phyloP scores from a whole-genome alignment of 371 early-diverging fungal genomes.

The Entomophthora muscae region DNA sequence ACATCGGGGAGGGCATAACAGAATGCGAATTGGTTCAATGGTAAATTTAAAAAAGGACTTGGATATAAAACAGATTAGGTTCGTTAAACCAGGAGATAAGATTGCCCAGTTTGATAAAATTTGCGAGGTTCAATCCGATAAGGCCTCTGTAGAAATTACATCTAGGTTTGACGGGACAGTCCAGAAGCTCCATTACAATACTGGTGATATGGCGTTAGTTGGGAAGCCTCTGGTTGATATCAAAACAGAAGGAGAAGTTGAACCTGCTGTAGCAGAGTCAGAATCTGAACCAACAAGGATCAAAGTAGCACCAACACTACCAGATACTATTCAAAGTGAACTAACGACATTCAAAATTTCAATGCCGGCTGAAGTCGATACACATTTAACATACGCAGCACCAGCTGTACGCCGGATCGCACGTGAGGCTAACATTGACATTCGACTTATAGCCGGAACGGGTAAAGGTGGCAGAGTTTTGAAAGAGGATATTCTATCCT shows the following conservation, averaged over 20 bases:
- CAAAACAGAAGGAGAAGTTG: constrained; percentile 37
- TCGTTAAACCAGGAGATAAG: constrained; percentile 73
- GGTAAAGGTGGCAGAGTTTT: constrained; percentile 77
- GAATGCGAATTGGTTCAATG: constrained; percentile 94
- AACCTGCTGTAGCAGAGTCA: constrained; percentile 12
- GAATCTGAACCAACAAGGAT: constrained; percentile 16
- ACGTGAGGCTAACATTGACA: constrained; percentile 57
- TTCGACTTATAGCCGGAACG: constrained; percentile 47
- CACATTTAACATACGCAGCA: constrained; percentile 38
- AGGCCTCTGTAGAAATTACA: constrained; percentile 95
- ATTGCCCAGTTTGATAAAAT: constrained; percentile 89
- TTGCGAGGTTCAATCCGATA: constrained; percentile 95
- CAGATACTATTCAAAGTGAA: constrained; percentile 10
- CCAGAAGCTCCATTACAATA: constrained; percentile 53
- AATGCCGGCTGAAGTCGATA: background rate
- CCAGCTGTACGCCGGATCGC: constrained; percentile 88
- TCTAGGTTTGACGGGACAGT: constrained; percentile 84
- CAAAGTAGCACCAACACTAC: constrained; percentile 11
- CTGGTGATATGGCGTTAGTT: constrained; percentile 83
- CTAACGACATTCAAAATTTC: background rate
- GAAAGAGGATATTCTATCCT: constrained; percentile 75
- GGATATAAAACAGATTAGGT: constrained; percentile 26
- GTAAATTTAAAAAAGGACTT: constrained; percentile 41
- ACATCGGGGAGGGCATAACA: constrained; percentile 96
- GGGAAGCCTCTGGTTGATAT: constrained; percentile 90